These are phyloP conservation scores for Pochonia chlamydosporia DNA, from an alignment of 2,329 filamentous ascomycete species.

Conservation along the genomic window DNA sequence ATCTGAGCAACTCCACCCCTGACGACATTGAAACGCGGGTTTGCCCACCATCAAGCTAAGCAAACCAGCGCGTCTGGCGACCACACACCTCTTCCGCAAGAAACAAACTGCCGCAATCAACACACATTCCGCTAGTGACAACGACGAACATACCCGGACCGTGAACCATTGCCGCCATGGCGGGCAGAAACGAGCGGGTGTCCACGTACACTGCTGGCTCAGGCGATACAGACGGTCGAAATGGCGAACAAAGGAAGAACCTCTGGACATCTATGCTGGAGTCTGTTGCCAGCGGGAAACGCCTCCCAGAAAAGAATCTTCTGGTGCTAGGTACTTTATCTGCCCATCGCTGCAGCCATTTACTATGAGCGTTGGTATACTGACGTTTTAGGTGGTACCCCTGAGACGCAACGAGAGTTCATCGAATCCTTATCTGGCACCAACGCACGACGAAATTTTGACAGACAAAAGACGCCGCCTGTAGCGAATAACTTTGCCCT, in stretches of 20 bases:
- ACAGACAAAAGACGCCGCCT: constrained; percentile 62
- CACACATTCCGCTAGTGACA: not conserved
- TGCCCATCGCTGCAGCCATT: not conserved
- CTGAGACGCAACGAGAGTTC: constrained; percentile 80
- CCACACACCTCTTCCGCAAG: not conserved
- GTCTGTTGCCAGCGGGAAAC: constrained; percentile 82
- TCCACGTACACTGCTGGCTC: constrained; percentile 55
- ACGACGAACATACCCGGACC: not conserved
- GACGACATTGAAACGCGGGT: constrained; percentile 13
- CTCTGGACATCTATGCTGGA: constrained; percentile 94
- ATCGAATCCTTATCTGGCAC: constrained; percentile 57
- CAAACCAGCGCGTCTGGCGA: not conserved
- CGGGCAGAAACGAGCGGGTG: constrained; percentile 47
- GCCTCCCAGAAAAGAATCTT: constrained; percentile 85
- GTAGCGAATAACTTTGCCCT: constrained; percentile 89
- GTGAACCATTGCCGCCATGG: constrained; percentile 31
- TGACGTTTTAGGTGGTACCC: constrained; percentile 59
- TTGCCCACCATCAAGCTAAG: not conserved
- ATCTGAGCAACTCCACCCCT: constrained; percentile 15
- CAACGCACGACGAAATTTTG: constrained; percentile 47
- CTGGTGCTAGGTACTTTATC: constrained; percentile 67
- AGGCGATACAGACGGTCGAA: constrained; percentile 48
- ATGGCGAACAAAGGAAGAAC: constrained; percentile 74
- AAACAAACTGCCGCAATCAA: not conserved
- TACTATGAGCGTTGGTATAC: not conserved